Percentiles rank a stretch among this genome's conserved stretches.
Evolutionary conservation across 2,329 filamentous ascomycete species (phyloP).

Genomic region (Claviceps sp.): DNA sequence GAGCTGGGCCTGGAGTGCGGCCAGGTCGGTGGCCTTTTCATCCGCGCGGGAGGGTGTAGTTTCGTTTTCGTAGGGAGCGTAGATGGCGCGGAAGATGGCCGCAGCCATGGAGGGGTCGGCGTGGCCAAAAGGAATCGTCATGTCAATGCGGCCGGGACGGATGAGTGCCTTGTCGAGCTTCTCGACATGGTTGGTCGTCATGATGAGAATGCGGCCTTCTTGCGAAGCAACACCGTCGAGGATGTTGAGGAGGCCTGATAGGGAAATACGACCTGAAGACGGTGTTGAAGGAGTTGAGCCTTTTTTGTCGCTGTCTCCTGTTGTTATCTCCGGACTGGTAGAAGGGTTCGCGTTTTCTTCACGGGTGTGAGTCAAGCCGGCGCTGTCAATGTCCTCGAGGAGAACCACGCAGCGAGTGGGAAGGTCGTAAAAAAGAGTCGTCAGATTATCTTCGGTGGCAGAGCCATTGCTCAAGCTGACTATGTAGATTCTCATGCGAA

Average conservation of each 20-base stretch:
- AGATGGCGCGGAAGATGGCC: conserved; percentile 45
- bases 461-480: conserved; percentile 50
- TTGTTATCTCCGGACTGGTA: conserved; percentile 2
- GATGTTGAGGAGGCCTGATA: conserved; percentile 68
- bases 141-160: conserved; percentile 48
- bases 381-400: conserved; percentile 64
- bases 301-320: conserved; percentile 3
- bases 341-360: conserved; percentile 16
- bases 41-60: conserved; percentile 6
- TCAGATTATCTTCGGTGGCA: conserved; percentile 52
- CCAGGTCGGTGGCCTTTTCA: conserved; percentile 14
- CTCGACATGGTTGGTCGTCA: conserved; percentile 52
- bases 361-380: conserved; percentile 51
- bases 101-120: conserved; percentile 39
- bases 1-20: conserved; percentile 15
- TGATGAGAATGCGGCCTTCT: conserved; percentile 49
- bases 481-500: conserved; percentile 60
- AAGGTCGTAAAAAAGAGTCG: conserved; percentile 50
- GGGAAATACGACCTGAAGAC: conserved; percentile 36
- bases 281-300: conserved; percentile 3
- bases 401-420: conserved; percentile 59
- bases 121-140: conserved; percentile 41
- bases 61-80: conserved; percentile 33
- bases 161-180: conserved; percentile 49
- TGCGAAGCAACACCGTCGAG: conserved; percentile 60